Evolutionary conservation across 208 protist genomes (phyloP), one percentile per base, ranked within the genome.

Genomic region (Trypanosoma vivax): DNA sequence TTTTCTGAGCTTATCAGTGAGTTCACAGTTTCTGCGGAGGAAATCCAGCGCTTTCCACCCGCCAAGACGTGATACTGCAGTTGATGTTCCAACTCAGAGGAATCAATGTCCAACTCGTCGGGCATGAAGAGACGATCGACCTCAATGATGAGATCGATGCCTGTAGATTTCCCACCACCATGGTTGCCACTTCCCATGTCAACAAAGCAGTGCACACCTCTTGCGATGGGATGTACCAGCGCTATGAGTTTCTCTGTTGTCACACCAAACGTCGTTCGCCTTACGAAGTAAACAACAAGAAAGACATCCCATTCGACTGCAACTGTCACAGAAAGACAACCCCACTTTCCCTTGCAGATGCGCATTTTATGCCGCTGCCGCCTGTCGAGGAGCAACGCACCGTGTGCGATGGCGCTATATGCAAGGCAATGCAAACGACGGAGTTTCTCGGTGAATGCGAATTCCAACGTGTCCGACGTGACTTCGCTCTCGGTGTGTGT

Each of bases 241-340:
- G 85, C 79, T 41, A 80, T 73, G 18, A 64, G 63, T 45, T 69
- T 69, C 3, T 56, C 66, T 6, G 60, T 62, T 34, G 65, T 65
- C 49, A 65, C 58, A 35, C 75, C 60, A 27, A 91, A 60, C 1
- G 51, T 47, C 18, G 67, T 48, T 25, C 62, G 75, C 65, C 72
- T 75, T 49, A 86, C 77, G 50, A 90, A 88, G 55, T 76, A 81
- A 24, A 93, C 45, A 40, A 93, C 74, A 49, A 90, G 65, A 51
- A 90, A 71, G 28, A 85, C 73, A 58, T 83, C 70, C 66, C 85
- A 92, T 70, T 92, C 80, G 14, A 92, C 52, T 24, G 76, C 74
- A 16, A 92, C 60, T n/a, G 68, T 63, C 16, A 92, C 76, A 50
- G 64, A 71, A 65, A 88, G 80, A 16, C 49, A 23, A 2, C 70